A percentile compares a stretch with the other conserved stretches of the same genome.
phyloP scores from a whole-genome alignment of 306 rosid genomes.

The Trifolium subterraneum region DNA sequence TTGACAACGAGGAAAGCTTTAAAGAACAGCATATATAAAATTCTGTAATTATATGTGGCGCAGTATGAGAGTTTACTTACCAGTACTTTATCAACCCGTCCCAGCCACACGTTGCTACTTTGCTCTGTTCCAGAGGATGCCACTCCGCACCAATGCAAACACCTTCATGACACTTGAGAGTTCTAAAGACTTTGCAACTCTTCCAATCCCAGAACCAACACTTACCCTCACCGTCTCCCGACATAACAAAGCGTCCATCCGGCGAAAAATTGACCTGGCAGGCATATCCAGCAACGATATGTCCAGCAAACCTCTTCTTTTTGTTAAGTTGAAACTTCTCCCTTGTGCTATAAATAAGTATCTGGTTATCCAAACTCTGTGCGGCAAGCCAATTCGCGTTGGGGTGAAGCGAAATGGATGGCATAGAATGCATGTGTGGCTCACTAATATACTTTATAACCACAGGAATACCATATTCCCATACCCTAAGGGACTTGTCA shows the following conservation, averaged over 20 bases:
- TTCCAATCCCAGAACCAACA: slow-evolving; percentile 99
- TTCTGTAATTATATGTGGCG: slow-evolving; percentile 1
- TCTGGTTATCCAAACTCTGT: slow-evolving; percentile 98
- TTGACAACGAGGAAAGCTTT: slow-evolving; percentile 14
- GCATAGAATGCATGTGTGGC: slow-evolving; percentile 99
- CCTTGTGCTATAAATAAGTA: slow-evolving; percentile 92
- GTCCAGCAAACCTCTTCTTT: slow-evolving; percentile 96
- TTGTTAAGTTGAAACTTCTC: slow-evolving; percentile 99
- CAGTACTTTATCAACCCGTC: slow-evolving; percentile 96
- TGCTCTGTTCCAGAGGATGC: slow-evolving; percentile 98
- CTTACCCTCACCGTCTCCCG: slow-evolving; percentile 93
- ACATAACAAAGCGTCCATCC: slow-evolving; percentile 94
- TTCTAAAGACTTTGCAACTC: slow-evolving; percentile 95
- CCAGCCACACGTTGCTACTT: slow-evolving; percentile 99
- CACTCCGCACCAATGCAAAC: slow-evolving; percentile 91
- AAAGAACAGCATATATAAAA: slow-evolving; percentile 21
- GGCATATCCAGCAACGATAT: slow-evolving; percentile 92
- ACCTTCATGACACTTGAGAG: slow-evolving; percentile 91
- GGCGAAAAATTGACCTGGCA: slow-evolving; percentile 96
- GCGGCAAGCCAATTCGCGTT: slow-evolving; percentile 95
- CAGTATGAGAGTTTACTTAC: slow-evolving; percentile 57
- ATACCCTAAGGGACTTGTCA: slow-evolving; percentile 90
- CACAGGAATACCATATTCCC: slow-evolving; percentile 99
- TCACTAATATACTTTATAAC: slow-evolving; percentile 96
- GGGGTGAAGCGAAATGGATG: slow-evolving; percentile 91